phyloP scores from a whole-genome alignment of 371 early-diverging fungal species.

The Parasitella parasitica region DNA sequence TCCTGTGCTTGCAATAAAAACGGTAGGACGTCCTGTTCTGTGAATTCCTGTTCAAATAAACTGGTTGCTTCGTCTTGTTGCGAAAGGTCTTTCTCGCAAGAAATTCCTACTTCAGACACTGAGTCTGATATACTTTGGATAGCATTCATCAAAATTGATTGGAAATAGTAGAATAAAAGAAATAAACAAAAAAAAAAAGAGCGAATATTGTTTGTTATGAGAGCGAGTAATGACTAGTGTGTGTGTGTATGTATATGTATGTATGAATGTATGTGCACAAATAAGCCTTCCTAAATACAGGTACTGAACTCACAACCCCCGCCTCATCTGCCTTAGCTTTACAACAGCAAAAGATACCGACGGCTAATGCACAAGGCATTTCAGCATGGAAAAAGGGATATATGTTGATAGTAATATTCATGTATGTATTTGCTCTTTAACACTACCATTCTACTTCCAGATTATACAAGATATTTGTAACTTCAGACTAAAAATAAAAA shows the following conservation, averaged over 20 bases:
- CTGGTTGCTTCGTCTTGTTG: slow-evolving; percentile 1
- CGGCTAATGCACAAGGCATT: background rate
- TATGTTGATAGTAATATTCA: background rate
- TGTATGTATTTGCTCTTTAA: background rate
- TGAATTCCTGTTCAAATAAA: slow-evolving; percentile 31
- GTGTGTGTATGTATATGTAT: background rate
- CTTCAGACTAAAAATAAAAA: background rate
- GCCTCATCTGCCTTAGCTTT: background rate
- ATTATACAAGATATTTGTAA: too few species aligned
- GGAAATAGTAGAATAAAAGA: background rate
- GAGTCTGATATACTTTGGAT: background rate
- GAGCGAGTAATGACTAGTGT: background rate
- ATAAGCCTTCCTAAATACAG: background rate
- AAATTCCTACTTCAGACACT: background rate
- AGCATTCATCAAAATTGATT: background rate
- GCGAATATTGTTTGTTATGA: background rate
- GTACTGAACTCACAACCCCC: background rate
- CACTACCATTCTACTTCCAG: too few species aligned
- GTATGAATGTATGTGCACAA: background rate
- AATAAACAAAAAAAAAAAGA: background rate
- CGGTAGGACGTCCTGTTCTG: slow-evolving; percentile 52
- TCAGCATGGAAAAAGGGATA: background rate
- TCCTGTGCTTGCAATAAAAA: slow-evolving; percentile 59
- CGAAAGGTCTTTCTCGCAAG: background rate
- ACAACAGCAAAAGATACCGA: background rate